These are phyloP conservation scores for Otatea glauca DNA, from an alignment of 176 grass and related monocot genomes.

Conservation along the genomic window DNA sequence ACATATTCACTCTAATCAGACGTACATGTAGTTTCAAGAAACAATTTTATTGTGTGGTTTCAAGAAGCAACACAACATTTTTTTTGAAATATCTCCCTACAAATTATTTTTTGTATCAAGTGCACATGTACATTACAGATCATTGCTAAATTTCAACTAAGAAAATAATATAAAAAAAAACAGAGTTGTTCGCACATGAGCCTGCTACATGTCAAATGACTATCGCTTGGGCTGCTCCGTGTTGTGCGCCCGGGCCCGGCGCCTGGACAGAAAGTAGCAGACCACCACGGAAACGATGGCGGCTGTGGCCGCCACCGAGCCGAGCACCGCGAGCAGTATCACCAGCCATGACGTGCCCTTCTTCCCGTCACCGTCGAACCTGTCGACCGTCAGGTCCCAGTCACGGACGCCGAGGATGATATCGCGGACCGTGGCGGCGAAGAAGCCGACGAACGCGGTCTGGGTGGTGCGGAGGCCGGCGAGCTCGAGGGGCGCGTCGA, in stretches of 20 bases:
- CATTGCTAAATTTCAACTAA: too few species aligned
- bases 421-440: background rate
- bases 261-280: background rate
- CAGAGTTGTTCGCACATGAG: too few species aligned
- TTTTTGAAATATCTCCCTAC: too few species aligned
- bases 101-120: background rate
- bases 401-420: constrained; percentile 18
- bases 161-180: too few species aligned
- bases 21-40: too few species aligned
- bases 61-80: too few species aligned
- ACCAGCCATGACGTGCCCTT: constrained; percentile 30
- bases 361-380: background rate
- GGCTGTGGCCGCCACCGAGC: background rate
- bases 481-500: background rate
- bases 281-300: background rate
- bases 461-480: background rate
- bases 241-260: background rate
- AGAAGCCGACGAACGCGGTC: constrained; percentile 33
- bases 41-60: too few species aligned
- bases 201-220: too few species aligned
- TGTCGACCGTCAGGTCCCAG: constrained; percentile 34
- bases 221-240: background rate
- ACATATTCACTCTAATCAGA: too few species aligned
- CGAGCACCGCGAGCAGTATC: constrained; percentile 28
- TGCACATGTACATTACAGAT: too few species aligned